phyloP scores from a whole-genome alignment of 148 eudicot species.

The Chenopodium suecicum region DNA sequence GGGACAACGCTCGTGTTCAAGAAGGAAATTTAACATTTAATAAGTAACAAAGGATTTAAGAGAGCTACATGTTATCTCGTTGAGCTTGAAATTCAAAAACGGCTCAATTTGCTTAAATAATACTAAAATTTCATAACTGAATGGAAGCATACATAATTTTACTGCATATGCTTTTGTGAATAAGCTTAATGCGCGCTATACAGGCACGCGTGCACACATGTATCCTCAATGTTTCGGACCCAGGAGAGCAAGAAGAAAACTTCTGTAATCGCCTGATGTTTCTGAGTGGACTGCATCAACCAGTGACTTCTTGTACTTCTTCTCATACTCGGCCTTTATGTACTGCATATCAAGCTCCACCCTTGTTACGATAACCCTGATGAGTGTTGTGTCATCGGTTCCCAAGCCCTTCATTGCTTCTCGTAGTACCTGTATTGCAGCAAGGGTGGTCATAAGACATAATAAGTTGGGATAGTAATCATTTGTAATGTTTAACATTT shows the following conservation, averaged over 20 bases:
- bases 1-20: too few species aligned
- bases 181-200: too few species aligned
- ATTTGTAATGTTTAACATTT: too few species aligned
- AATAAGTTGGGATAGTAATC: neutral
- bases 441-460: neutral
- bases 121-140: too few species aligned
- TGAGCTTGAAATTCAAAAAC: too few species aligned
- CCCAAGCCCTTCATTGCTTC: constrained; percentile 93
- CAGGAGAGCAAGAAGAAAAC: constrained; percentile 74
- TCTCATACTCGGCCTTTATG: constrained; percentile 74
- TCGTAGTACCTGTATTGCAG: constrained; percentile 45
- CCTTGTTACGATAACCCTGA: constrained; percentile 73
- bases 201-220: neutral
- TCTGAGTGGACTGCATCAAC: constrained; percentile 76
- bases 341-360: constrained; percentile 81
- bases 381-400: constrained; percentile 62
- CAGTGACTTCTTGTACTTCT: constrained; percentile 59
- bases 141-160: too few species aligned
- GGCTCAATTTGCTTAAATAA: too few species aligned
- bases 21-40: too few species aligned
- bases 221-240: constrained; percentile 37
- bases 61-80: too few species aligned
- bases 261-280: constrained; percentile 68
- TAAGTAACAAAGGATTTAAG: too few species aligned
- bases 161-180: too few species aligned